Conservation (phyloP, 306 rosid species). For the Citrullus amarus region DNA sequence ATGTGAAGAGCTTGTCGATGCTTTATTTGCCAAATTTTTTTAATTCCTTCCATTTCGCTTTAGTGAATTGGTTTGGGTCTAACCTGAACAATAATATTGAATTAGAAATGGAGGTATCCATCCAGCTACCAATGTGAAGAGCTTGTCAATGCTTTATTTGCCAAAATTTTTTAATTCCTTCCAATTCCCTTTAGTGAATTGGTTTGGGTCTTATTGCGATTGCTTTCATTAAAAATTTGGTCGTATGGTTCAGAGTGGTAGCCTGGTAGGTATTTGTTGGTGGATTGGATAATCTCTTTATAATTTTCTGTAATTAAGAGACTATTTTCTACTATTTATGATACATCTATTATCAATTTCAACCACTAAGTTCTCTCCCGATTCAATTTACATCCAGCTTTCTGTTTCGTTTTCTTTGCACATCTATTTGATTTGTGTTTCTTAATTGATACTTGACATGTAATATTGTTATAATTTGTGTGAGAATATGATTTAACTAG, state of each 20-base stretch:
- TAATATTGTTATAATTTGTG: background rate
- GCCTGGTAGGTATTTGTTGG: background rate
- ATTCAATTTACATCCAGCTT: background rate
- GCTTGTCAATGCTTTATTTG: background rate
- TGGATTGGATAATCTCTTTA: background rate
- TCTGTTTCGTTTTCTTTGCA: background rate
- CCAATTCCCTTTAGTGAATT: background rate
- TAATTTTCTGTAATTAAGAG: background rate
- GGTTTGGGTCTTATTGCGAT: background rate
- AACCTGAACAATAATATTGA: background rate
- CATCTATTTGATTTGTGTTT: background rate
- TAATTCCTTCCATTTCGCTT: background rate
- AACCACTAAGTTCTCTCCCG: background rate
- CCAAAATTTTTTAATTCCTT: background rate
- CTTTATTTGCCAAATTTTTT: background rate
- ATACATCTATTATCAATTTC: background rate
- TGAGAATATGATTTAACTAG: background rate
- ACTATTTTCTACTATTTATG: background rate
- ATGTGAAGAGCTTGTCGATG: background rate
- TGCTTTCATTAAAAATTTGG: background rate
- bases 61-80: background rate
- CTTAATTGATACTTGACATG: background rate
- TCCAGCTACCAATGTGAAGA: background rate
- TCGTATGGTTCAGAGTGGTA: background rate
- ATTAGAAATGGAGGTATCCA: background rate